Conservation (phyloP, 129 eudicot genomes). For the Saussurea involucrata region DNA sequence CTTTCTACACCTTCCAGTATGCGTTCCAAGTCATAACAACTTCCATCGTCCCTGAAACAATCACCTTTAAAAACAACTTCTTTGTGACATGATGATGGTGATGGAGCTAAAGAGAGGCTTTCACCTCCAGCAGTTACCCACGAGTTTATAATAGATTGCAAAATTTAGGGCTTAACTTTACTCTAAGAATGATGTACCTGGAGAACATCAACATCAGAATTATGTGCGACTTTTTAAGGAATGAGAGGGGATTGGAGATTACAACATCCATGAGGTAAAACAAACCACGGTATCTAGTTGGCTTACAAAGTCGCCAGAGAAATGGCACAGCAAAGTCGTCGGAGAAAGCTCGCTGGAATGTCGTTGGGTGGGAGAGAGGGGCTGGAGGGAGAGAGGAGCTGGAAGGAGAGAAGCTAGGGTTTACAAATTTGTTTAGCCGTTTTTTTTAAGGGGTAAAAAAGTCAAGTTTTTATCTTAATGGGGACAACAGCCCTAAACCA, state of each 20-base stretch:
- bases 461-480: no score
- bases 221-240: background rate
- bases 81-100: constrained; percentile 17
- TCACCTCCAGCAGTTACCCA: constrained; percentile 47
- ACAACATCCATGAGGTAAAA: background rate
- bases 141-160: constrained; percentile 49
- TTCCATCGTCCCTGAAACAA: background rate
- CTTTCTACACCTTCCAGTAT: constrained; percentile 45
- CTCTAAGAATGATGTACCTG: constrained; percentile 68
- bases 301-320: no score
- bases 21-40: constrained; percentile 21
- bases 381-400: no score
- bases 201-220: constrained; percentile 15
- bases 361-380: no score
- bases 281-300: background rate
- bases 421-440: no score
- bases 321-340: no score
- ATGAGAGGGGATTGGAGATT: background rate
- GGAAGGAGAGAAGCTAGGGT: no score
- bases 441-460: no score
- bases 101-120: constrained; percentile 18
- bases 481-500: no score
- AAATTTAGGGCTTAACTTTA: constrained; percentile 45
- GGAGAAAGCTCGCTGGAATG: no score
- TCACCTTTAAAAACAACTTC: constrained; percentile 26